Conservation (phyloP, 2,329 filamentous ascomycete species). For the Curvularia eragrostidis region DNA sequence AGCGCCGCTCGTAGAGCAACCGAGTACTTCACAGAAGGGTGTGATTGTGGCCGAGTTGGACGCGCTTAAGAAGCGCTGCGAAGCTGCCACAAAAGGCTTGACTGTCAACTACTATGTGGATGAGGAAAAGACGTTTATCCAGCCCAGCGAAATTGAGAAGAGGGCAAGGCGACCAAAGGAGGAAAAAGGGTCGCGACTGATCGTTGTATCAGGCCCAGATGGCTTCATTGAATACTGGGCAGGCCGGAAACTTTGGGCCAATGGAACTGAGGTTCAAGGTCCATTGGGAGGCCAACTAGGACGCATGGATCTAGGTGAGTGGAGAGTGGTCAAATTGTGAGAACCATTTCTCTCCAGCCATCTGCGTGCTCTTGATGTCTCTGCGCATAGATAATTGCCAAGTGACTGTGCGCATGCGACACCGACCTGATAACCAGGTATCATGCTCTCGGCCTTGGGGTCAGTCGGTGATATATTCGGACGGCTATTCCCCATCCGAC, state of each 20-base stretch:
- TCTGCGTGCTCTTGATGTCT: neutral
- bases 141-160: slow-evolving; percentile 47
- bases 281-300: slow-evolving; percentile 72
- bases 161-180: slow-evolving; percentile 26
- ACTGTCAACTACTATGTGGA: slow-evolving; percentile 80
- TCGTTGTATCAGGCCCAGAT: slow-evolving; percentile 90
- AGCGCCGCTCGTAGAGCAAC: slow-evolving; percentile 8
- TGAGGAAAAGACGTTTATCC: slow-evolving; percentile 74
- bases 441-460: neutral
- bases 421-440: neutral
- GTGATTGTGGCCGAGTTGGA: slow-evolving; percentile 33
- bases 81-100: slow-evolving; percentile 28
- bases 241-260: slow-evolving; percentile 77
- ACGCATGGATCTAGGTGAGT: slow-evolving; percentile 63
- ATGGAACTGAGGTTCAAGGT: slow-evolving; percentile 77
- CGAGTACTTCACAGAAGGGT: slow-evolving; percentile 41
- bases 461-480: neutral
- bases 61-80: slow-evolving; percentile 15
- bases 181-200: slow-evolving; percentile 63
- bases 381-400: neutral
- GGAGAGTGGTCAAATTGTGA: slow-evolving; percentile 66
- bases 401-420: neutral
- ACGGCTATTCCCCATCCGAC: neutral
- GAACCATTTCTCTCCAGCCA: slow-evolving; percentile 8
- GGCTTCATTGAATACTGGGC: slow-evolving; percentile 85